Evolutionary conservation across 257 asterid species (phyloP), one percentile per base, ranked within the genome.

Genomic region (Salvia miltiorrhiza): DNA sequence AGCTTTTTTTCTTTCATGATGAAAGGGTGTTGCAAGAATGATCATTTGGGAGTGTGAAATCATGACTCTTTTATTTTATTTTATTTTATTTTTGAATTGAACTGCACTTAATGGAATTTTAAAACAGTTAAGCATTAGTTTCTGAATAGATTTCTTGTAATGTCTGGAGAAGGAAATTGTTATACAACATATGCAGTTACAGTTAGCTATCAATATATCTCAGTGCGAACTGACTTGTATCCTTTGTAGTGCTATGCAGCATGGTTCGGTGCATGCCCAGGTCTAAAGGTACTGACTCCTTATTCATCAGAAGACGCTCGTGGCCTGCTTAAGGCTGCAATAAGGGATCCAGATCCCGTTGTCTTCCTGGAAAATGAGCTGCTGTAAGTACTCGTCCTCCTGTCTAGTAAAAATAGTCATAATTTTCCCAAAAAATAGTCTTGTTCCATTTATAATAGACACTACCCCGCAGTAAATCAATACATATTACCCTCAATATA

Each of bases 261-360:
- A 66, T 89, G 96, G 90, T 87, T 40, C 50, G 80, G 90, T 65
- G 57, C 92, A 56, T 73, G 82, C 72, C 96, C 95, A 19, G 96
- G 96, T 53, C 77, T 89, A 77, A 87, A 89, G 79, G 96, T 89
- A 28, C 75, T 89, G 63, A 70, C 95, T 69, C 96, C 95, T 21
- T 89, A 83, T 71, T 83, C 90, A 49, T 82, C 95, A 23, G 96
- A 89, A 81, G 95, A 89, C 70, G 92, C 95, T 63, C 92, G 95
- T 70, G 96, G 96, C 28, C 88, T 89, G 63, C 88, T 89, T 43
- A 87, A 87, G 85, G 92, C 96, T 74, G 96, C 95, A 23, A 89
- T 89, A 64, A 87, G 95, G 79, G 95, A 89, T 75, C 95, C 95
- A 28, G 96, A 89, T 75, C 95, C 96, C 14, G 90, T 85, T 69